Evolutionary conservation across 164 flowering plant genomes (phyloP).

Genomic region (Magnolia officinalis): DNA sequence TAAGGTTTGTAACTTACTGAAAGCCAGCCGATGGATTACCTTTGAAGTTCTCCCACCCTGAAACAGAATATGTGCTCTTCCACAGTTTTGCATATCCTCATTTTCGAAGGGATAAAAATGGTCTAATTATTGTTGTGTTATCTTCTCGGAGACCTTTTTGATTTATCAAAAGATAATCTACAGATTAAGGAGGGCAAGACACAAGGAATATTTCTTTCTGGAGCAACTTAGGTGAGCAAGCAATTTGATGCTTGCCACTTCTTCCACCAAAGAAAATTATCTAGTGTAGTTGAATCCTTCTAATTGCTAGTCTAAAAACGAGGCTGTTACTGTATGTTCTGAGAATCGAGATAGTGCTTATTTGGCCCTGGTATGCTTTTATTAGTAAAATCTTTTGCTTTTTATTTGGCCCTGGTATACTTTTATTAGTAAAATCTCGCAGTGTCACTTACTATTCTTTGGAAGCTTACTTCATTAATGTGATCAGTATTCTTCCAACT

Average conservation of each 20-base stretch:
- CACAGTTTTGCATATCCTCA: neutral
- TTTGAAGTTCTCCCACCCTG: neutral
- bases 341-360: neutral
- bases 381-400: too few species aligned
- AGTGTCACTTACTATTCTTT: too few species aligned
- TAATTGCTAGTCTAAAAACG: neutral
- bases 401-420: too few species aligned
- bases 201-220: conserved; percentile 61
- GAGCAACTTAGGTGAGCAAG: conserved; percentile 66
- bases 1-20: conserved; percentile 53
- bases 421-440: too few species aligned
- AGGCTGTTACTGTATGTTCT: neutral
- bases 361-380: too few species aligned
- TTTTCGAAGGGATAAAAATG: neutral
- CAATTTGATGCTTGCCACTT: neutral
- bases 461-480: too few species aligned
- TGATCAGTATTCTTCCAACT: too few species aligned
- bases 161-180: conserved; percentile 76
- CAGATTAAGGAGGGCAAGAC: conserved; percentile 69
- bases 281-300: neutral
- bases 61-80: neutral
- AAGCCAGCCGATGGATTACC: conserved; percentile 1
- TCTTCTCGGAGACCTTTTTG: conserved; percentile 72
- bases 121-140: neutral
- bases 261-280: neutral